These are phyloP conservation scores for Suillus sp. DNA, from an alignment of 768 basidiomycete genomes.

Conservation along the genomic window DNA sequence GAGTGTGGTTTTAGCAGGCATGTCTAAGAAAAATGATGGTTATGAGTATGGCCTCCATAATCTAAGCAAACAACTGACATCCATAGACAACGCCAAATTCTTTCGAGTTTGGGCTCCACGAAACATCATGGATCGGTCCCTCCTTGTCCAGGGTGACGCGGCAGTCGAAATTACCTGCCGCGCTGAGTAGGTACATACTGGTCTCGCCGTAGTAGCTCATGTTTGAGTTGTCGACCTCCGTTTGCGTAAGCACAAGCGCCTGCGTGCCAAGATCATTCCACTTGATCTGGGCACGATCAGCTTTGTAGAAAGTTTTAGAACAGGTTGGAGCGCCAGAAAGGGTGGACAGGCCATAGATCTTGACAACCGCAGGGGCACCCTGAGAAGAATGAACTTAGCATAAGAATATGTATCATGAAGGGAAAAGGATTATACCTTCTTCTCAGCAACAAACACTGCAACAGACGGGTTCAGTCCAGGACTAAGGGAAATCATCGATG, in stretches of 20 bases:
- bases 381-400: slow-evolving; percentile 28
- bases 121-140: slow-evolving; percentile 94
- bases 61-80: slow-evolving; percentile 57
- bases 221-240: slow-evolving; percentile 95
- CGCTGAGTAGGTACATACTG: slow-evolving; percentile 67
- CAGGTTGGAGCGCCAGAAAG: slow-evolving; percentile 69
- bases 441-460: slow-evolving; percentile 50
- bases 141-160: slow-evolving; percentile 90
- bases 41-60: not conserved
- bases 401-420: slow-evolving; percentile 1
- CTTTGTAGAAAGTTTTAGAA: slow-evolving; percentile 91
- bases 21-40: slow-evolving; percentile 50
- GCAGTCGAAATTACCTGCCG: slow-evolving; percentile 93
- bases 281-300: slow-evolving; percentile 89
- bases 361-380: slow-evolving; percentile 88
- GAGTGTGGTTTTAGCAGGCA: slow-evolving; percentile 92
- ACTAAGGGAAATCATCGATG: slow-evolving; percentile 74
- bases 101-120: slow-evolving; percentile 95
- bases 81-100: slow-evolving; percentile 98
- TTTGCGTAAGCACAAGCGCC: slow-evolving; percentile 88
- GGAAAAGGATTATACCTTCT: not conserved
- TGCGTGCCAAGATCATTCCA: slow-evolving; percentile 96
- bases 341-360: slow-evolving; percentile 74
- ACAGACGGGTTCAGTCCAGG: slow-evolving; percentile 85
- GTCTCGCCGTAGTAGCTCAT: slow-evolving; percentile 99